phyloP scores from a whole-genome alignment of 2,329 filamentous ascomycete species.

The Fusarium dimerum region DNA sequence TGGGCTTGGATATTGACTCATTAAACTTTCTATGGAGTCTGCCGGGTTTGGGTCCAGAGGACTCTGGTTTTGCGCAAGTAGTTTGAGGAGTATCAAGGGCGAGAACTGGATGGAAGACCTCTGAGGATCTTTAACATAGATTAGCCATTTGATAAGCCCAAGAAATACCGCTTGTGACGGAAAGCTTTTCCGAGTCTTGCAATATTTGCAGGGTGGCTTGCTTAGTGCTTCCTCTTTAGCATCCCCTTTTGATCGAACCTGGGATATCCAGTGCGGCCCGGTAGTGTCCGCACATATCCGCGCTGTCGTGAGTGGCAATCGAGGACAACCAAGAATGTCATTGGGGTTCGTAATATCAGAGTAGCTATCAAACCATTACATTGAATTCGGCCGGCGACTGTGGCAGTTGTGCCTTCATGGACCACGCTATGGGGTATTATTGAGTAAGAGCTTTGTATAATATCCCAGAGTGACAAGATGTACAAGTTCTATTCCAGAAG shows the following conservation, averaged over 20 bases:
- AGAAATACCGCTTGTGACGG: not conserved
- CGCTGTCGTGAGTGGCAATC: not conserved
- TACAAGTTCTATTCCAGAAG: too few relatives aligned
- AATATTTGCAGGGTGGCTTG: not conserved
- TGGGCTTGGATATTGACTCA: constrained; percentile 12
- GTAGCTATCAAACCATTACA: too few relatives aligned
- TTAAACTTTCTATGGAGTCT: constrained; percentile 17
- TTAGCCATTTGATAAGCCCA: not conserved
- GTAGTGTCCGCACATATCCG: constrained; percentile 9
- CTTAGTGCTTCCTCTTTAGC: not conserved
- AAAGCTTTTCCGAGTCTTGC: not conserved
- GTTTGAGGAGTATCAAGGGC: not conserved
- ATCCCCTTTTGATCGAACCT: not conserved
- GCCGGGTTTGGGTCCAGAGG: constrained; percentile 7
- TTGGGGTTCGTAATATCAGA: not conserved
- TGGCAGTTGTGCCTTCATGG: too few relatives aligned
- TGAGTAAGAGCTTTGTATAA: too few relatives aligned
- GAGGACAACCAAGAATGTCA: not conserved
- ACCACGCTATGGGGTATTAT: too few relatives aligned
- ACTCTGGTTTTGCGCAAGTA: not conserved
- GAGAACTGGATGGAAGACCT: not conserved
- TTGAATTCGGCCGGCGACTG: not conserved
- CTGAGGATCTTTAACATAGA: not conserved
- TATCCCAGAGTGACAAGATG: too few relatives aligned
- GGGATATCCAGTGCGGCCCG: constrained; percentile 1